Conservation (phyloP, 495 filamentous ascomycete genomes). For the Talaromyces liani region DNA sequence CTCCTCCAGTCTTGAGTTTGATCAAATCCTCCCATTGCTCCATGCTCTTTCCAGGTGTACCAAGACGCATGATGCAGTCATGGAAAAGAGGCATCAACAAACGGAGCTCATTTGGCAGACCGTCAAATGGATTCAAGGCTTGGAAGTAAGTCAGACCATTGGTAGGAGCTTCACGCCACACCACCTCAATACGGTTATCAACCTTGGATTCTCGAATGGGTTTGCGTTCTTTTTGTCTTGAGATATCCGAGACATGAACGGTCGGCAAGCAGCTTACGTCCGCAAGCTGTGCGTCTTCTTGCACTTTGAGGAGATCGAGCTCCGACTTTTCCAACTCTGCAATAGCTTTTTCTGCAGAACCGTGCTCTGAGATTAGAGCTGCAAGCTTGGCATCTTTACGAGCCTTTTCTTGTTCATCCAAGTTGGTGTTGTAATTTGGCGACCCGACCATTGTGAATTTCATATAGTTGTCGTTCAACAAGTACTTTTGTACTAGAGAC, state of each 20-base stretch:
- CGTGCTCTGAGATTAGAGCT: constrained; percentile 58
- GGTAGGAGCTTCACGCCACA: constrained; percentile 87
- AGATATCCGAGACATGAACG: constrained; percentile 80
- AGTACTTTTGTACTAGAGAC: constrained; percentile 77
- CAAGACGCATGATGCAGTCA: constrained; percentile 85
- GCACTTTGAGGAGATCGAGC: constrained; percentile 70
- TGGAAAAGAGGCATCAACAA: constrained; percentile 84
- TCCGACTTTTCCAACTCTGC: constrained; percentile 65
- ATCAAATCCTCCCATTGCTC: constrained; percentile 92
- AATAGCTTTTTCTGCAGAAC: constrained; percentile 62
- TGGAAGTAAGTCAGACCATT: constrained; percentile 96
- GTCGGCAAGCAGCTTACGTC: constrained; percentile 85
- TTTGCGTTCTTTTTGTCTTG: constrained; percentile 64
- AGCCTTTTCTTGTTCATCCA: constrained; percentile 69
- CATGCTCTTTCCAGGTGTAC: constrained; percentile 81
- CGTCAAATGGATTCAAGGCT: constrained; percentile 70
- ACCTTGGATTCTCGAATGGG: constrained; percentile 60
- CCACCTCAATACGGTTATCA: constrained; percentile 61
- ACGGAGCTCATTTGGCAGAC: constrained; percentile 78
- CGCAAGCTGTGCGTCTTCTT: constrained; percentile 71
- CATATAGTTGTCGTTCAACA: constrained; percentile 76
- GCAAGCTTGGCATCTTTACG: constrained; percentile 64
- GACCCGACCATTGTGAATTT: constrained; percentile 94
- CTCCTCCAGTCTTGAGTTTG: constrained; percentile 92
- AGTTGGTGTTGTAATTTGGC: constrained; percentile 57